These are phyloP conservation scores for Dipodascus albidus DNA, from an alignment of 805 yeast species.

Conservation along the genomic window DNA sequence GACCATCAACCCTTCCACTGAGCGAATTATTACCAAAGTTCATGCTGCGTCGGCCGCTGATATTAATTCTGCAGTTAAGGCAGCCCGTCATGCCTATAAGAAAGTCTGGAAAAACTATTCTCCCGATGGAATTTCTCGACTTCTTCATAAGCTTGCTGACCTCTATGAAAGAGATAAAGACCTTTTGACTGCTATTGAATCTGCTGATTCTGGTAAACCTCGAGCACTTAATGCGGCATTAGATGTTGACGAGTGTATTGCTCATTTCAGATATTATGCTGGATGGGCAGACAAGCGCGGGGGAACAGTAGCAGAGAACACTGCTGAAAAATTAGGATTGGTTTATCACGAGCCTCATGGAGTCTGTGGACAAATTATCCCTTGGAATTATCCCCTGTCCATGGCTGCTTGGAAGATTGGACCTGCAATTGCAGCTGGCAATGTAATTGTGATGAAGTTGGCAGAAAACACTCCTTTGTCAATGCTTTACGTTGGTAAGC, in stretches of 20 bases:
- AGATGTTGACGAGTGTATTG: conserved; percentile 60
- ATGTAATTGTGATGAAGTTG: conserved; percentile 67
- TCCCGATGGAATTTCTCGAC: conserved; percentile 55
- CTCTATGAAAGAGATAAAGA: conserved; percentile 63
- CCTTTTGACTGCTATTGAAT: conserved; percentile 65
- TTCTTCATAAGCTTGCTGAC: conserved; percentile 63
- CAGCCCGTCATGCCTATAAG: conserved; percentile 71
- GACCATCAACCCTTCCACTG: conserved; percentile 62
- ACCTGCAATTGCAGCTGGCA: conserved; percentile 77
- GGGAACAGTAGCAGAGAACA: conserved; percentile 15
- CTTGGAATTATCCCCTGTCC: conserved; percentile 81
- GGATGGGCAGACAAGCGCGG: conserved; percentile 92
- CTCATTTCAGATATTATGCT: conserved; percentile 71
- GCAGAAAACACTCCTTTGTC: conserved; percentile 75
- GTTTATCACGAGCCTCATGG: conserved; percentile 55
- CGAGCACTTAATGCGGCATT: conserved; percentile 45
- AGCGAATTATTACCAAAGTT: conserved; percentile 53
- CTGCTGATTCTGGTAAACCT: conserved; percentile 86
- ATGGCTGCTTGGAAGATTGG: conserved; percentile 79
- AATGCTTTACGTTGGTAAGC: conserved; percentile 52
- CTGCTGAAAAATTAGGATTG: background rate
- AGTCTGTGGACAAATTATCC: conserved; percentile 77
- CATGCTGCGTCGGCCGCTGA: conserved; percentile 72
- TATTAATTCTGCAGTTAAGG: conserved; percentile 74
- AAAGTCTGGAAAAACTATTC: conserved; percentile 57